Percentiles rank a stretch among this genome's conserved stretches.
Conservation (phyloP, 2,329 filamentous ascomycete species). For the Fusarium pseudonygamai region DNA sequence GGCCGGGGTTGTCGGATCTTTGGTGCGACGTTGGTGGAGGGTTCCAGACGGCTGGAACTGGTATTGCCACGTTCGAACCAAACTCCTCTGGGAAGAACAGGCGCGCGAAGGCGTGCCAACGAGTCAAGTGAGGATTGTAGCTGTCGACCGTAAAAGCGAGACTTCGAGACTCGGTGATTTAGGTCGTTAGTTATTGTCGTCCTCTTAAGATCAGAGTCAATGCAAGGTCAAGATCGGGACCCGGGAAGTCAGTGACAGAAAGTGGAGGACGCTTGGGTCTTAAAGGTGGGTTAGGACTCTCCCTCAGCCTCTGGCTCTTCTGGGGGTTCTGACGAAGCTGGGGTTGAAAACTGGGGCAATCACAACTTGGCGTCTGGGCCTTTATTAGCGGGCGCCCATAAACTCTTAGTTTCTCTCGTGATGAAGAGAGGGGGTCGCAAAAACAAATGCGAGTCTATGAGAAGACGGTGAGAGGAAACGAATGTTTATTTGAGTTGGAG, state of each 20-base stretch:
- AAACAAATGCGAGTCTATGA: not conserved
- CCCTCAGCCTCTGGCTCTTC: not conserved
- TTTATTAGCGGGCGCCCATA: conserved; percentile 3
- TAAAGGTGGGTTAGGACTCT: conserved; percentile 10
- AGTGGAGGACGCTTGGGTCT: conserved; percentile 28
- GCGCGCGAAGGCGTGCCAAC: not conserved
- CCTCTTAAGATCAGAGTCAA: conserved; percentile 12
- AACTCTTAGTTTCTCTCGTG: not conserved
- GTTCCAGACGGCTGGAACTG: conserved; percentile 19
- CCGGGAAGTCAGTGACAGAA: conserved; percentile 20
- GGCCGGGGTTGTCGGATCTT: conserved; percentile 18
- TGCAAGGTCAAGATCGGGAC: conserved; percentile 3
- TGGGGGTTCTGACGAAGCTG: conserved; percentile 25
- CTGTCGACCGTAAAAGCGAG: too few species aligned
- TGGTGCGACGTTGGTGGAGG: conserved; percentile 23
- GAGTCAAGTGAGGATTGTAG: not conserved
- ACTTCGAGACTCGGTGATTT: not conserved
- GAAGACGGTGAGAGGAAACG: conserved; percentile 2
- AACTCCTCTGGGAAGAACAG: not conserved
- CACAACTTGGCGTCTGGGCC: conserved; percentile 12
- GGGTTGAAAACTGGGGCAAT: conserved; percentile 35
- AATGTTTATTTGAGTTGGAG: not conserved
- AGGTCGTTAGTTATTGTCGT: conserved; percentile 14
- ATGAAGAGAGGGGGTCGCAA: not conserved
- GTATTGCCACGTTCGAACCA: not conserved